Conservation (phyloP, 768 basidiomycete species). For the Calocera cornea region DNA sequence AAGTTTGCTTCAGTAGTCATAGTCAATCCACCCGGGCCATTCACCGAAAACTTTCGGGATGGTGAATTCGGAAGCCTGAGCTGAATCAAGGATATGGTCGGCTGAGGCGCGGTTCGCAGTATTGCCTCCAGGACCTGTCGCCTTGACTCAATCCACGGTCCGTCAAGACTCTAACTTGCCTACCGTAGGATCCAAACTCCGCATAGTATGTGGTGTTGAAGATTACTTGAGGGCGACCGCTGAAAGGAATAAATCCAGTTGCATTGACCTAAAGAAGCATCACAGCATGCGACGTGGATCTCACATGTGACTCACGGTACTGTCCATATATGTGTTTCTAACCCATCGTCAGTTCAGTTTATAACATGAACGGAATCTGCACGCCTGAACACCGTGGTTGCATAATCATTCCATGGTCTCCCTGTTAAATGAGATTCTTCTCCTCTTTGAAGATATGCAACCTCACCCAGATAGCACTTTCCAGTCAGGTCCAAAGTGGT, state of each 20-base stretch:
- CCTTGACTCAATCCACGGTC: not conserved
- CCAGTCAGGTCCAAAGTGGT: constrained; percentile 32
- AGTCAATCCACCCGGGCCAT: constrained; percentile 44
- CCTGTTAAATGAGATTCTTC: not conserved
- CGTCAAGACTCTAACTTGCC: not conserved
- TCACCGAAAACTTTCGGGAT: constrained; percentile 40
- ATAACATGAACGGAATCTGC: not conserved
- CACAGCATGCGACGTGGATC: not conserved
- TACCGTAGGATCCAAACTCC: constrained; percentile 43
- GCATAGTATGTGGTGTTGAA: constrained; percentile 45
- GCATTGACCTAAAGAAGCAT: constrained; percentile 20
- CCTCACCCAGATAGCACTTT: constrained; percentile 38
- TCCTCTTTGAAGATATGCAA: not conserved
- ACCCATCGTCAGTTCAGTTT: constrained; percentile 23
- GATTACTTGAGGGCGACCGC: constrained; percentile 32
- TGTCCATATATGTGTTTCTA: constrained; percentile 47
- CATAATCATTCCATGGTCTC: constrained; percentile 51
- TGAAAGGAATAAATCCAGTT: constrained; percentile 40
- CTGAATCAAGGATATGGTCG: constrained; percentile 35
- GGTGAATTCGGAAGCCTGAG: constrained; percentile 32
- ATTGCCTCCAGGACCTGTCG: constrained; percentile 42
- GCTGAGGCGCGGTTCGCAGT: constrained; percentile 31
- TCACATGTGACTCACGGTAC: constrained; percentile 27
- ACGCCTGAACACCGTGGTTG: constrained; percentile 30
- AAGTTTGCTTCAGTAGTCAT: constrained; percentile 24